Base-by-base conservation (phyloP, 495 filamentous ascomycete species). In the Penicillium coffeae region DNA sequence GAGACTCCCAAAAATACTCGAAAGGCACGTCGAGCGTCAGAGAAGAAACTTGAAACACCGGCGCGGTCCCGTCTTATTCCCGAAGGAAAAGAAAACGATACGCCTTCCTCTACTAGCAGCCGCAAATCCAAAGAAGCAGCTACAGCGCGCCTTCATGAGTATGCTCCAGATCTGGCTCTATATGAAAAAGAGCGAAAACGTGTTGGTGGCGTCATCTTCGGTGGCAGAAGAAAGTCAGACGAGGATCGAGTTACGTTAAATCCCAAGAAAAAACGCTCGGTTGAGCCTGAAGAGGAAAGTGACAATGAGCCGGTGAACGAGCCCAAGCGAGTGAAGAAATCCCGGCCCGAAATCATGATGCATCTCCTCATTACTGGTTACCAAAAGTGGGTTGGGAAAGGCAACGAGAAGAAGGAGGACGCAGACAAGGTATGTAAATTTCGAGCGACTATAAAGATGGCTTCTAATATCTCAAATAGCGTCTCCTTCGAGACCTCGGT, bases 131-230 rank as follows among this genome's bases (percentile, higher is more conserved):
- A 96, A 59, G 84, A 87, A 3, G 82, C 83, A 50, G 93, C 94
- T 25, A 69, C 84, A 2, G 83, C 84, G 3, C 83, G 77, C 43
- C 69, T 97, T 2, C 89, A 93, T 42, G 78, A 82, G 18, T 66
- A 87, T 19, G 90, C 88, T 8, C 77, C 82, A 0, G 93, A 96
- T 64, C 88, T 96, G 53, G 85, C 84, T 7, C 71, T 91, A 42
- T 96, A 90, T 60, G 86, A 99, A 63, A 96, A 95, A 59, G 93
- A 99, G 66, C 89, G 75, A 73, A 95, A 93, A 71, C 81, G 82
- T 16, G 86, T 87, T 34, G 90, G 90, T n/a, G 83, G 85, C 30
- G 80, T 90, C 2, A 86, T 88, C 57, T 87, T 90, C 43, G 90
- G 89, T 21, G 81, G 84, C 8, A 64, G 77, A 50, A 71, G 74